Evolutionary conservation across 768 basidiomycete species (phyloP), one percentile per base, ranked within the genome.

Genomic region (Pleurotus eryngii): DNA sequence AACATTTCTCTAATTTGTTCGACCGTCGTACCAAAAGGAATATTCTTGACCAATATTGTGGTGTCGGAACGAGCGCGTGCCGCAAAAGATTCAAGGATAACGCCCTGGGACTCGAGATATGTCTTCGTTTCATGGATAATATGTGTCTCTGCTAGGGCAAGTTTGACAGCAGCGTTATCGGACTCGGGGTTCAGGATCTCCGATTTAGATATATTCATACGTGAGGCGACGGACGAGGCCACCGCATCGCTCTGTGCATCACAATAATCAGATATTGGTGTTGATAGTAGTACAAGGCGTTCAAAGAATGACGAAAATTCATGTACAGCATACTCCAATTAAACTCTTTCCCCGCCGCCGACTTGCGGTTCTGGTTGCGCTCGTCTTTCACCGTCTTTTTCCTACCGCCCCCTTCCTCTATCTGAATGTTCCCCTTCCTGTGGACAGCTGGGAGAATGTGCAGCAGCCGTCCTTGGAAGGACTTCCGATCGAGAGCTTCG

Each of bases 271-370:
- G 59, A 58, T 42, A 61, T 59, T 56, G 63, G 60, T 56, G n/a
- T 12, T 17, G 64, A 40, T 57, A 60, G 46, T 35, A 56, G 46
- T 26, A 57, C 55, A 56, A n/a, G 18, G 42, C 38, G 49, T 49
- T 12, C 37, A 63, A 49, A 46, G 56, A 54, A 46, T 20, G 45
- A 87, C 92, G 72, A 76, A 97, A 95, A 78, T 98, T 98, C 92
- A 98, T 95, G 67, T 95, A 98, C 57, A 98, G 69, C 81, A 94
- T 89, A 53, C 87, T 85, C 94, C 93, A 96, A 69, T 92, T 93
- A 67, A 95, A 94, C 57, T 89, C 89, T 60, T 86, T 86, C 30
- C 87, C 87, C 14, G 89, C 86, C 35, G 67, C 73, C 9, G 81
- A 76, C 69, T 87, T 94, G 57, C 84, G 77, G 65, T 87, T 85